A percentile compares a stretch with the other conserved stretches of the same genome.
These are phyloP conservation scores for Cadophora luteo-olivacea DNA, from an alignment of 2,329 filamentous ascomycete species.

Conservation along the genomic window DNA sequence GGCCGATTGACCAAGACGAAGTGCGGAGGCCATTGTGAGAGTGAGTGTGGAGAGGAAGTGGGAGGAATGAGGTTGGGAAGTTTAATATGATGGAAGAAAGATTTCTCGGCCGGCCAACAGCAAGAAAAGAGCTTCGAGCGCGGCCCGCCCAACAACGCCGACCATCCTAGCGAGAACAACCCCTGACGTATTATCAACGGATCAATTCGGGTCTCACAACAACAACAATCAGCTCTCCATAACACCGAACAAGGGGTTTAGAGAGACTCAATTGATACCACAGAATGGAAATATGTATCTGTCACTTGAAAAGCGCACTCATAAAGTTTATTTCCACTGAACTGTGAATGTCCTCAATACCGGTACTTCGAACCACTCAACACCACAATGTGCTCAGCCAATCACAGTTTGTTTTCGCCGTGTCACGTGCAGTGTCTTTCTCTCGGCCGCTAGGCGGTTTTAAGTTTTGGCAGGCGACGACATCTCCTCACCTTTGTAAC, in stretches of 20 bases:
- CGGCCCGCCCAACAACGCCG: conserved; percentile 18
- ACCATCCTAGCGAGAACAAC: conserved; percentile 5
- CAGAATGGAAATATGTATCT: background rate
- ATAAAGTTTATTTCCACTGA: background rate
- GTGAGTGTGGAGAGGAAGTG: conserved; percentile 37
- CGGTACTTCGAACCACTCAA: too few relatives aligned
- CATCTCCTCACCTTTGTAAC: conserved; percentile 6
- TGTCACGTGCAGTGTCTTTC: background rate
- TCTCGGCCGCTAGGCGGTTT: background rate
- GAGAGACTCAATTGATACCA: background rate
- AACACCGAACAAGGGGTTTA: background rate
- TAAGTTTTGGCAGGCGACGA: background rate
- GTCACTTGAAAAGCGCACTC: too few relatives aligned
- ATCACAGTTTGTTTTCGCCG: background rate
- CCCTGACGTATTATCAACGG: conserved; percentile 15
- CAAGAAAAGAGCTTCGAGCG: conserved; percentile 24
- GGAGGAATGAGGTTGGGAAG: conserved; percentile 6
- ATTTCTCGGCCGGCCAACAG: conserved; percentile 16
- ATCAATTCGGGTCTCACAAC: conserved; percentile 18
- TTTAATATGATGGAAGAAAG: conserved; percentile 14
- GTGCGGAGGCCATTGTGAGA: conserved; percentile 78
- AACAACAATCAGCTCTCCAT: conserved; percentile 9
- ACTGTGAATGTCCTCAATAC: background rate
- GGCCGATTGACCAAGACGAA: conserved; percentile 82
- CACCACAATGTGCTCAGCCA: background rate